Conservation (phyloP, 176 grass and related monocot species). For the Oryza rufipogon region DNA sequence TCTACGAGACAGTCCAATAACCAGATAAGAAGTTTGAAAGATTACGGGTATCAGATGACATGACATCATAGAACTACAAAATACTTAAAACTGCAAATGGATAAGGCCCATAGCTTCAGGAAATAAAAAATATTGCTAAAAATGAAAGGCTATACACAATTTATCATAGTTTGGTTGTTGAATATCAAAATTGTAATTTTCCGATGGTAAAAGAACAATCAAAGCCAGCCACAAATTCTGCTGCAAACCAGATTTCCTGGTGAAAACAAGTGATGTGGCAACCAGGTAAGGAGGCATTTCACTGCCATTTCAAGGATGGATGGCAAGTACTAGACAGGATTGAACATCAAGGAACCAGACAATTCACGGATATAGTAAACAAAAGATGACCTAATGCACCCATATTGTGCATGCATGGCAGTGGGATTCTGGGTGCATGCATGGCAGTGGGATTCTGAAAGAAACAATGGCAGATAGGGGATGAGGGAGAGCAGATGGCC, state of each 20-base stretch:
- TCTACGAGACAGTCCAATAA: neutral
- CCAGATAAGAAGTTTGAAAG: neutral
- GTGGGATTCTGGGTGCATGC: slow-evolving; percentile 1
- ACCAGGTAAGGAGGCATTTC: neutral
- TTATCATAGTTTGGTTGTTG: slow-evolving; percentile 7
- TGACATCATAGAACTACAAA: neutral
- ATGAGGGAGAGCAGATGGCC: neutral
- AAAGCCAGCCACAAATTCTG: neutral
- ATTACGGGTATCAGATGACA: slow-evolving; percentile 2
- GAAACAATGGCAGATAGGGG: neutral
- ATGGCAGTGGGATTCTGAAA: slow-evolving; percentile 15
- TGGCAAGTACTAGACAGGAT: neutral
- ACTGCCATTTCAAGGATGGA: neutral
- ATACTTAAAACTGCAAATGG: neutral
- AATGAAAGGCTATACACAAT: slow-evolving; percentile 21
- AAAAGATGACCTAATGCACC: neutral
- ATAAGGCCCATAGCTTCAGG: neutral
- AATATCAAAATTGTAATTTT: neutral
- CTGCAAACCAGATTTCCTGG: neutral
- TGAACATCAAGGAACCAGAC: neutral
- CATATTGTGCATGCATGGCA: neutral
- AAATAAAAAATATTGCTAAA: slow-evolving; percentile 8
- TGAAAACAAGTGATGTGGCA: neutral
- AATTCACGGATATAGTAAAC: neutral
- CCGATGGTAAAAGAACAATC: neutral